phyloP scores from a whole-genome alignment of 2,329 filamentous ascomycete species.

The Emericellopsis atlantica region DNA sequence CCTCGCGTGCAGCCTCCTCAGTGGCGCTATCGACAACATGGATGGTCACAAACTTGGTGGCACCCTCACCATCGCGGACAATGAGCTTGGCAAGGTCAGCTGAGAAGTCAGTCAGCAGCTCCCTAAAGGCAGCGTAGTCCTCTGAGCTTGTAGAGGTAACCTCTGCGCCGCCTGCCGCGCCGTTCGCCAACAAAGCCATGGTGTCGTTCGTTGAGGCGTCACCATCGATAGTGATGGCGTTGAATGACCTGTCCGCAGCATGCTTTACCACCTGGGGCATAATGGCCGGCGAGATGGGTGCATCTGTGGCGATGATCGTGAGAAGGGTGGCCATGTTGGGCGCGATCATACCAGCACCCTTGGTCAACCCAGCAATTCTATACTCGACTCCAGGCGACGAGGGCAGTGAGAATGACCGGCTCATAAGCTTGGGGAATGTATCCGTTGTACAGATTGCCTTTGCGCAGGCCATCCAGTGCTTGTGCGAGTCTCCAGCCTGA shows the following conservation, averaged over 20 bases:
- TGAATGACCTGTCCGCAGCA: slow-evolving; percentile 78
- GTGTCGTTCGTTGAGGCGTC: slow-evolving; percentile 98
- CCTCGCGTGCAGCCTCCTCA: slow-evolving; percentile 59
- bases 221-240: slow-evolving; percentile 92
- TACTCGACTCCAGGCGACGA: slow-evolving; percentile 67
- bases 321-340: slow-evolving; percentile 97
- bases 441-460: slow-evolving; percentile 96
- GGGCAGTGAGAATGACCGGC: slow-evolving; percentile 71
- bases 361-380: slow-evolving; percentile 85
- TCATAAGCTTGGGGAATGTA: slow-evolving; percentile 93
- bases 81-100: slow-evolving; percentile 82
- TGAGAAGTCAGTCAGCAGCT: slow-evolving; percentile 64
- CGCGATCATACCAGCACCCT: slow-evolving; percentile 98
- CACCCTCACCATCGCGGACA: slow-evolving; percentile 91
- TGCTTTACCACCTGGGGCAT: slow-evolving; percentile 59
- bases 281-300: slow-evolving; percentile 55
- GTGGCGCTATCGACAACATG: slow-evolving; percentile 62
- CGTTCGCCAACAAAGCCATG: slow-evolving; percentile 87
- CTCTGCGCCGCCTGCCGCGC: slow-evolving; percentile 64
- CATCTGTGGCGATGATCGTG: slow-evolving; percentile 85
- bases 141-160: slow-evolving; percentile 38
- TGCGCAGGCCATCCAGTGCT: slow-evolving; percentile 77
- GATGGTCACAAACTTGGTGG: slow-evolving; percentile 95
- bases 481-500: slow-evolving; percentile 61
- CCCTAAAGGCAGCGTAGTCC: slow-evolving; percentile 61